These are phyloP conservation scores for Cystofilobasidium ferigula DNA, from an alignment of 768 basidiomycete species.

Conservation along the genomic window DNA sequence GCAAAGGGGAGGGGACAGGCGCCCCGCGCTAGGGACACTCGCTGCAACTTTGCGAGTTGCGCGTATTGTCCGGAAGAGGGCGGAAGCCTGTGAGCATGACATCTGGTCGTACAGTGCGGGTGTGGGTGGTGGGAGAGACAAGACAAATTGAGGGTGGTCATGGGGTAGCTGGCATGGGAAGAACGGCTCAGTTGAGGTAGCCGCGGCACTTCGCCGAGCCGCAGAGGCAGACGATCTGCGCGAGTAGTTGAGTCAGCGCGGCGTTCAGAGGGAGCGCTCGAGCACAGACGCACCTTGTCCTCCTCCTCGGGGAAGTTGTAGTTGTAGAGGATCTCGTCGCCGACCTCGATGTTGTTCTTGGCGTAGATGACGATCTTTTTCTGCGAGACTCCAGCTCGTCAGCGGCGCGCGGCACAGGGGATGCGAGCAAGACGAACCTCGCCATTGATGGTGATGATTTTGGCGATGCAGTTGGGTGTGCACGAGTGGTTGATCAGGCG, in stretches of 20 bases:
- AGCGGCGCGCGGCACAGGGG: too few species aligned
- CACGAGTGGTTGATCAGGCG: constrained; percentile 98
- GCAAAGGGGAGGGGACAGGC: too few species aligned
- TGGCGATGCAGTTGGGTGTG: constrained; percentile 57
- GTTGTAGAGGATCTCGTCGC: constrained; percentile 97
- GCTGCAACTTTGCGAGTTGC: too few species aligned
- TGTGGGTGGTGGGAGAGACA: too few species aligned
- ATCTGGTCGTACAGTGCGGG: too few species aligned
- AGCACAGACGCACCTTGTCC: constrained; percentile 49
- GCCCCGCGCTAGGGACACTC: too few species aligned
- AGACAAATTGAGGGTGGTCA: not conserved
- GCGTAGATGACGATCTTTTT: constrained; percentile 99
- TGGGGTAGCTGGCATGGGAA: too few species aligned
- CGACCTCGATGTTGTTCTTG: constrained; percentile 86
- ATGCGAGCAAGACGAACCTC: constrained; percentile 28
- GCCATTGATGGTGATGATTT: constrained; percentile 46
- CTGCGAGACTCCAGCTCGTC: too few species aligned
- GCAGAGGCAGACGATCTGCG: constrained; percentile 26
- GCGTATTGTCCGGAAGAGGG: too few species aligned
- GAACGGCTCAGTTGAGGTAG: constrained; percentile 18
- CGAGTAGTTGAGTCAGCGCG: not conserved
- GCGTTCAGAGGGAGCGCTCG: not conserved
- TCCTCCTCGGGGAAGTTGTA: constrained; percentile 99
- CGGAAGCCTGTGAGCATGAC: too few species aligned
- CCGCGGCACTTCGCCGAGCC: constrained; percentile 23